Evolutionary conservation across 305 asterid species (phyloP).

Genomic region (Solanum chacoense): DNA sequence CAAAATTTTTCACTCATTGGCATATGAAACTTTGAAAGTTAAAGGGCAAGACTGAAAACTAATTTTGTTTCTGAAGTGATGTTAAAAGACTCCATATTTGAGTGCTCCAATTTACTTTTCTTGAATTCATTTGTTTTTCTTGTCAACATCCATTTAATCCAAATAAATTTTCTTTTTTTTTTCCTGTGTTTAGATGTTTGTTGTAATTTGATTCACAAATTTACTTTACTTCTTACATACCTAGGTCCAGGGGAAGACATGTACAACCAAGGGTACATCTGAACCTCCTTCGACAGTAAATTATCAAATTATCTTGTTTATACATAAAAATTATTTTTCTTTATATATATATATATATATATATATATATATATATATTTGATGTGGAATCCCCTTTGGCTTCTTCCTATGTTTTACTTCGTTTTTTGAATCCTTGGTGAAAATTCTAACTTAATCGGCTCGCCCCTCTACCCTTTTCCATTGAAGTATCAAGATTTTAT

Average conservation of each 20-base stretch:
- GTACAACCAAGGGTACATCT: neutral
- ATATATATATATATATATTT: neutral
- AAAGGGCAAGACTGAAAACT: neutral
- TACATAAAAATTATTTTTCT: neutral
- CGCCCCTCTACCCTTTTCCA: neutral
- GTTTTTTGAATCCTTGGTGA: neutral
- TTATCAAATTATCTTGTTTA: neutral
- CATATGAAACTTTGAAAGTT: constrained; percentile 12
- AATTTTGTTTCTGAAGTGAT: constrained; percentile 1
- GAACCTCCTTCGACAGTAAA: neutral
- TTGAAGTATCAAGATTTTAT: neutral
- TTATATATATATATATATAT: no score
- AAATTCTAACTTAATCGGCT: neutral
- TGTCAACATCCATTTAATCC: neutral
- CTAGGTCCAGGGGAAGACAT: neutral
- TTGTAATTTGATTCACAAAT: neutral
- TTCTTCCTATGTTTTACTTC: neutral
- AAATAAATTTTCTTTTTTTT: neutral
- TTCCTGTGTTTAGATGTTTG: neutral
- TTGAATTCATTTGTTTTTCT: neutral
- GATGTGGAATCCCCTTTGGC: neutral
- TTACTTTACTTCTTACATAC: neutral
- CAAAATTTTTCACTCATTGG: constrained; percentile 4
- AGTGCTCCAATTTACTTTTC: neutral
- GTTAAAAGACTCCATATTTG: neutral